phyloP scores from a whole-genome alignment of 202 grass and related monocot genomes.

The Digitaria exilis region DNA sequence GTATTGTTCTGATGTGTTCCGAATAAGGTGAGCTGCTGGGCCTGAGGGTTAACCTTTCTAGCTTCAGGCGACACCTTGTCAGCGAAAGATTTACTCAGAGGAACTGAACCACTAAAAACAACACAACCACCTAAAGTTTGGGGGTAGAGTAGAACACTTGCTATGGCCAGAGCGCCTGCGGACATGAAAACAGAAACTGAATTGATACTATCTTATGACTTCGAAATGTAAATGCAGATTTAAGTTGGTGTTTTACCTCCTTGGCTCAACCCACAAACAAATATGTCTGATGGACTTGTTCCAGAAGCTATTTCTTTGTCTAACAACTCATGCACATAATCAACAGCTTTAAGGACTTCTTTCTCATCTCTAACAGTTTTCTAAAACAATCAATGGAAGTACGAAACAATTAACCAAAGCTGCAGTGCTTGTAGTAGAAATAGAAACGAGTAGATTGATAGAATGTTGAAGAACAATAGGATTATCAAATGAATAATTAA shows the following conservation, averaged over 20 bases:
- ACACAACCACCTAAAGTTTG: slow-evolving; percentile 61
- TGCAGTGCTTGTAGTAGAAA: neutral
- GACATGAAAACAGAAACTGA: neutral
- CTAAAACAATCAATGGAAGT: slow-evolving; percentile 24
- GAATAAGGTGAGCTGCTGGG: neutral
- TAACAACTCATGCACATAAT: slow-evolving; percentile 64
- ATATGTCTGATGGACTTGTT: slow-evolving; percentile 51
- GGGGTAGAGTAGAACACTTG: slow-evolving; percentile 67
- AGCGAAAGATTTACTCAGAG: slow-evolving; percentile 54
- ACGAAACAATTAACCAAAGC: neutral
- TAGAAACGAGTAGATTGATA: neutral
- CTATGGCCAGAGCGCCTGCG: slow-evolving; percentile 63
- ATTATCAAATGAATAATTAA: neutral
- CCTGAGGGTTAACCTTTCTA: slow-evolving; percentile 51
- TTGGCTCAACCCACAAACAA: slow-evolving; percentile 78
- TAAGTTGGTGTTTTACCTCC: slow-evolving; percentile 46
- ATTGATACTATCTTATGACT: neutral
- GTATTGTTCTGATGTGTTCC: neutral
- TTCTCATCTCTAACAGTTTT: slow-evolving; percentile 68
- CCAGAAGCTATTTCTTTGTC: slow-evolving; percentile 59
- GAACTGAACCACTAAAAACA: slow-evolving; percentile 75
- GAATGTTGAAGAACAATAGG: neutral
- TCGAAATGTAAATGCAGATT: neutral
- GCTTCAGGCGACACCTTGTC: slow-evolving; percentile 55
- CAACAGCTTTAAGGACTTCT: slow-evolving; percentile 62